These are phyloP conservation scores for Yarrowia bubula DNA, from an alignment of 805 yeast genomes.

Conservation along the genomic window DNA sequence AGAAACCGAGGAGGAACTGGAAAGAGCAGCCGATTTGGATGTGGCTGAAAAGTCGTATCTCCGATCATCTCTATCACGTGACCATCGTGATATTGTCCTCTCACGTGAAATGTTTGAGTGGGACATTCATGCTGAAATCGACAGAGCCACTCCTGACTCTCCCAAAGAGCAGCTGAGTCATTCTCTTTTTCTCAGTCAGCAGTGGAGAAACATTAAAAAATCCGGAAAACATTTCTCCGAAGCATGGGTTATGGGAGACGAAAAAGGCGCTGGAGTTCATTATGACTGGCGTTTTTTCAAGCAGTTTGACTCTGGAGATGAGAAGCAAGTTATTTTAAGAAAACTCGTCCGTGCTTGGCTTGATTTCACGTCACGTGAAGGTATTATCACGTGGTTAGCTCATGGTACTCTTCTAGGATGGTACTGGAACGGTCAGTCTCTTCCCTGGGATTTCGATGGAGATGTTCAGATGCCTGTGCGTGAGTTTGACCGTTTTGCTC, in stretches of 20 bases:
- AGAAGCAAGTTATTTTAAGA: constrained; percentile 49
- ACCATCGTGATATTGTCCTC: not conserved
- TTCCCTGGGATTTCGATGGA: constrained; percentile 54
- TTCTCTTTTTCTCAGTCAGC: not conserved
- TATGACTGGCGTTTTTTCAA: constrained; percentile 71
- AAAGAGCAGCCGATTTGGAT: not conserved
- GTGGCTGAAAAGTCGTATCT: not conserved
- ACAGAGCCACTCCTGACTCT: not conserved
- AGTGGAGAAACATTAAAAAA: not conserved
- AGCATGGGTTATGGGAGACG: not conserved
- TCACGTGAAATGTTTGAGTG: not conserved
- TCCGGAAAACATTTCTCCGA: constrained; percentile 24
- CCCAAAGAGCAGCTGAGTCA: not conserved
- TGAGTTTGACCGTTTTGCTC: constrained; percentile 48
- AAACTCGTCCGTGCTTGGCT: constrained; percentile 48
- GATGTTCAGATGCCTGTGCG: constrained; percentile 53
- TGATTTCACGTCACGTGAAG: constrained; percentile 45
- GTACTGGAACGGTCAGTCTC: constrained; percentile 49
- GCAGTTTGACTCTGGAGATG: constrained; percentile 41
- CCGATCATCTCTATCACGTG: not conserved
- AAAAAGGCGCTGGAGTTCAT: constrained; percentile 32
- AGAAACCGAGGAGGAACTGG: not conserved
- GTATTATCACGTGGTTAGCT: constrained; percentile 49
- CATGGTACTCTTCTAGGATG: constrained; percentile 52
- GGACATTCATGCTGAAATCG: constrained; percentile 4